Evolutionary conservation across 1,139 yeast species (phyloP).

Genomic region (Taphrina flavorubra): DNA sequence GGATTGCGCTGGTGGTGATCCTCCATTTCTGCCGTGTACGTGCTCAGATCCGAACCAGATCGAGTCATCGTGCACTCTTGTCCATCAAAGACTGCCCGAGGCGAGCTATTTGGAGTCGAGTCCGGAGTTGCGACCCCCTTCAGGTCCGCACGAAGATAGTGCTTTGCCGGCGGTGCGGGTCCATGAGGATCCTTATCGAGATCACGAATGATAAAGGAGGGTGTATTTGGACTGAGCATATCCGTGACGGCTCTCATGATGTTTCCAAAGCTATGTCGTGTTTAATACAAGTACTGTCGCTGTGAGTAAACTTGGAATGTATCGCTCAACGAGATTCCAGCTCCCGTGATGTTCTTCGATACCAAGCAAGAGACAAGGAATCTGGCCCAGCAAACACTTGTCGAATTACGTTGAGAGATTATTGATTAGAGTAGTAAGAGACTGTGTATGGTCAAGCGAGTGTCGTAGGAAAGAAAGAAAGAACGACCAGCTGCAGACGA

Average conservation of each 20-base stretch:
- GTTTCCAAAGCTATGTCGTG: neutral
- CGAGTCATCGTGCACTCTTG: slow-evolving; percentile 18
- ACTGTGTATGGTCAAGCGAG: too few species aligned
- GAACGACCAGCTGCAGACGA: neutral
- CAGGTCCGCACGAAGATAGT: neutral
- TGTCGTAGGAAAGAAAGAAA: neutral
- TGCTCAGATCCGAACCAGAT: slow-evolving; percentile 31
- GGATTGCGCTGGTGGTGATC: neutral
- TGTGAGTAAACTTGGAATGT: neutral
- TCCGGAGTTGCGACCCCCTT: slow-evolving; percentile 11
- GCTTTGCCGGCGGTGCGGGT: slow-evolving; percentile 16
- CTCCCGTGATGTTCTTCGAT: neutral
- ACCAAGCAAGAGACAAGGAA: neutral
- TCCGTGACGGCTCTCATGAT: neutral
- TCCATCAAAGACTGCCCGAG: neutral
- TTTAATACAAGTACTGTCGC: neutral
- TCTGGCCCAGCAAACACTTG: too few species aligned
- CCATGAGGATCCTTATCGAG: slow-evolving; percentile 38
- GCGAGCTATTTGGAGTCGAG: slow-evolving; percentile 16
- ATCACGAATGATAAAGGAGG: slow-evolving; percentile 36
- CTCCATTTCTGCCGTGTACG: slow-evolving; percentile 8
- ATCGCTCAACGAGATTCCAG: neutral
- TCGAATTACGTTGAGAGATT: too few species aligned
- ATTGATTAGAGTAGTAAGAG: too few species aligned
- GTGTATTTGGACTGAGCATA: slow-evolving; percentile 13